Conservation (phyloP, 1,284 basidiomycete species). For the Cronartium quercuum region DNA sequence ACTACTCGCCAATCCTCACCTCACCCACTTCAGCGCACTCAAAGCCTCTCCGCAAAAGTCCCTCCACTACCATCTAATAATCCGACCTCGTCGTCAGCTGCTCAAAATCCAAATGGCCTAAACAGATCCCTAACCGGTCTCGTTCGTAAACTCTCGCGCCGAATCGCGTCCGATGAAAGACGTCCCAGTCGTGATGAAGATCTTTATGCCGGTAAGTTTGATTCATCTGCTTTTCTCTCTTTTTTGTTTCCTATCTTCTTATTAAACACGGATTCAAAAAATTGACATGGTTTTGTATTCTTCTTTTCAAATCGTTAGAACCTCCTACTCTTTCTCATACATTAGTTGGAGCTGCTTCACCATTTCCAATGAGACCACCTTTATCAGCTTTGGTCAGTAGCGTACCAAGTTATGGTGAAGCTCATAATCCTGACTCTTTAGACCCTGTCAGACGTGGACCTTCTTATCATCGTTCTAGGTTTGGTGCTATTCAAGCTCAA, state of each 20-base stretch:
- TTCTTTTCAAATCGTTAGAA: background rate
- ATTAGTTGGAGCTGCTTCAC: constrained; percentile 28
- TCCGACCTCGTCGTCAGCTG: background rate
- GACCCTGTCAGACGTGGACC: constrained; percentile 13
- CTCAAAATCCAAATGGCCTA: background rate
- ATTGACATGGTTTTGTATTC: background rate
- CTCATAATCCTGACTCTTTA: constrained; percentile 12
- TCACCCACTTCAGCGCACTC: background rate
- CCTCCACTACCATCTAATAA: background rate
- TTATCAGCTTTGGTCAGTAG: constrained; percentile 5
- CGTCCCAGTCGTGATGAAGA: background rate
- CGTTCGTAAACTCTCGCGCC: constrained; percentile 24
- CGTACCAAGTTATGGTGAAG: constrained; percentile 23
- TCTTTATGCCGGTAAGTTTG: constrained; percentile 30
- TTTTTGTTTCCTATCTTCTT: background rate
- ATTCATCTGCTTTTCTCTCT: no score
- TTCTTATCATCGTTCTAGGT: background rate
- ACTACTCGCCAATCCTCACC: background rate
- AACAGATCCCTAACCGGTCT: constrained; percentile 4
- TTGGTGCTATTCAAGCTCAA: background rate
- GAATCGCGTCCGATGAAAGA: constrained; percentile 13
- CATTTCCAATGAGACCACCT: constrained; percentile 28
- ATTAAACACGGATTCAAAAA: background rate
- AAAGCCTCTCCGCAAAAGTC: background rate
- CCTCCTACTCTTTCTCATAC: constrained; percentile 30